phyloP scores from a whole-genome alignment of 73 alveolate genomes.

The Symbiodinium natans region DNA sequence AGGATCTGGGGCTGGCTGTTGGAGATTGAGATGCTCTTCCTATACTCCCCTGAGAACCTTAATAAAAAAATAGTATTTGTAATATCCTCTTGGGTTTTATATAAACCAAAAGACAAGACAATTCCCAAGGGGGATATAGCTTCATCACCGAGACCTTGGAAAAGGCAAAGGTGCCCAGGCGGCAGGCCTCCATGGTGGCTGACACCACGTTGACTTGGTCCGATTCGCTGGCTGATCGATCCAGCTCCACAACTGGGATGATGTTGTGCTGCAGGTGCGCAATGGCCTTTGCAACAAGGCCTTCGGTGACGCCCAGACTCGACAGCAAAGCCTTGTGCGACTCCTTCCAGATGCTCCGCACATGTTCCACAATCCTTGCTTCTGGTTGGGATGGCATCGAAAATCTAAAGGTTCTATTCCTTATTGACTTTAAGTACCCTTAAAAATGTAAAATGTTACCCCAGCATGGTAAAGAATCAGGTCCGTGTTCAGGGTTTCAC shows the following conservation, averaged over 20 bases:
- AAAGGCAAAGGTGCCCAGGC: background rate
- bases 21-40: background rate
- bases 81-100: too few relatives aligned
- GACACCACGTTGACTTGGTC: background rate
- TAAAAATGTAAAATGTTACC: too few relatives aligned
- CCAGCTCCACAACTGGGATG: background rate
- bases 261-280: background rate
- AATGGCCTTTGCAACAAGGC: background rate
- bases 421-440: too few relatives aligned
- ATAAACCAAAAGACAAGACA: too few relatives aligned
- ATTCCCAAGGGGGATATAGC: too few relatives aligned
- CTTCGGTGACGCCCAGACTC: background rate
- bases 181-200: background rate
- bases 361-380: background rate
- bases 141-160: background rate
- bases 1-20: background rate
- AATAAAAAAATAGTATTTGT: too few relatives aligned
- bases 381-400: too few relatives aligned
- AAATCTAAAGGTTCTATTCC: too few relatives aligned
- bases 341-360: background rate
- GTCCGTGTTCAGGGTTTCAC: background rate
- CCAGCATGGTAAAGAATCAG: too few relatives aligned
- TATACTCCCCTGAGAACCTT: too few relatives aligned
- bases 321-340: background rate
- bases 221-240: background rate